Percentiles rank a stretch among this genome's conserved stretches.
Evolutionary conservation across 2,329 filamentous ascomycete species (phyloP).

Genomic region (Trichoderma sp.): DNA sequence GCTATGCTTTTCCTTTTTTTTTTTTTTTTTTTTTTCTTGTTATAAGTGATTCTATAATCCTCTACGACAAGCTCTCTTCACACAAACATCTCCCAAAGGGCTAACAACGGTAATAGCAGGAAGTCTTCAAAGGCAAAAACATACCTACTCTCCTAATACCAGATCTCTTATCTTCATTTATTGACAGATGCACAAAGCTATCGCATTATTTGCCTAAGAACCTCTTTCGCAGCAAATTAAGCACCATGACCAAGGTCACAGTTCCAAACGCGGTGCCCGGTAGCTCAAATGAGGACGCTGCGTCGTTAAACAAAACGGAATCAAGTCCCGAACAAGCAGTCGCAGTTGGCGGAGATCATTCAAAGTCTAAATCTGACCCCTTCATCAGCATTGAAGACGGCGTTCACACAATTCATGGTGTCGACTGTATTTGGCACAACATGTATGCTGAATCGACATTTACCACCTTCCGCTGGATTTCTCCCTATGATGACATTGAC

Average conservation of each 20-base stretch:
- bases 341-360: neutral
- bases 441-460: slow-evolving; percentile 14
- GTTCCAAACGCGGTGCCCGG: neutral
- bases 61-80: neutral
- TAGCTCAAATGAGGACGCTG: neutral
- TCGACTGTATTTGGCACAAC: slow-evolving; percentile 18
- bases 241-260: neutral
- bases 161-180: neutral
- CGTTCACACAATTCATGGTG: slow-evolving; percentile 1
- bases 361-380: neutral
- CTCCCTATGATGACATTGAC: neutral
- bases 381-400: neutral
- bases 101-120: neutral
- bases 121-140: neutral
- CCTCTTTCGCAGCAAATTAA: fast-evolving
- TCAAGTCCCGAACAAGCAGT: neutral
- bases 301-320: neutral
- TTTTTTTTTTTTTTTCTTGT: neutral
- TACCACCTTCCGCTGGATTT: slow-evolving; percentile 6
- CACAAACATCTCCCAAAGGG: neutral
- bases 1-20: fast-evolving
- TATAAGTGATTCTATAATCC: neutral
- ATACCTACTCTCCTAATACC: neutral
- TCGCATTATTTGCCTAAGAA: neutral
- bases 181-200: neutral